Evolutionary conservation across 805 yeast species (phyloP).

Genomic region (Teunomyces gatunensis): DNA sequence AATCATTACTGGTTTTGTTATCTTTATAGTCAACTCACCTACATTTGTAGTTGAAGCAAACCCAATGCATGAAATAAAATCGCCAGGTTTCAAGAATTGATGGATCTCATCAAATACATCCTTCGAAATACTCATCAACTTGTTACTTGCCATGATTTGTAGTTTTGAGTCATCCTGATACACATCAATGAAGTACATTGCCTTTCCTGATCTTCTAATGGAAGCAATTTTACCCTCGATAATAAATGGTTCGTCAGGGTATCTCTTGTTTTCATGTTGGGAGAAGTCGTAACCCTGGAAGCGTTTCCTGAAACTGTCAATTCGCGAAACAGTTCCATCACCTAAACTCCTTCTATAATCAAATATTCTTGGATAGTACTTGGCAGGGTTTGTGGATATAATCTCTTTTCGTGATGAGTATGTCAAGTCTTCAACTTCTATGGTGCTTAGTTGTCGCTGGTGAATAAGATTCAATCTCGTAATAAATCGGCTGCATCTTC

Average conservation of each 20-base stretch:
- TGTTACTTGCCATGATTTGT: conserved; percentile 62
- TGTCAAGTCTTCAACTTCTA: conserved; percentile 11
- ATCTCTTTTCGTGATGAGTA: conserved; percentile 19
- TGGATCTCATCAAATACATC: conserved; percentile 43
- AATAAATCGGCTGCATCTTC: background rate
- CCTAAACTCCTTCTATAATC: conserved; percentile 9
- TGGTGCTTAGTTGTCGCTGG: background rate
- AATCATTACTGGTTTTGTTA: conserved; percentile 46
- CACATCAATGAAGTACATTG: conserved; percentile 67
- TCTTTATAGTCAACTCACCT: conserved; percentile 74
- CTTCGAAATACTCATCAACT: conserved; percentile 39
- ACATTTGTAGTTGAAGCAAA: conserved; percentile 70
- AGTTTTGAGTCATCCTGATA: conserved; percentile 56
- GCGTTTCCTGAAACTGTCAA: conserved; percentile 37
- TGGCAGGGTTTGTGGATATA: conserved; percentile 9
- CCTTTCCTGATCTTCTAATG: conserved; percentile 65
- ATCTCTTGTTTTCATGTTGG: conserved; percentile 8
- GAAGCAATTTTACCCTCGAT: conserved; percentile 57
- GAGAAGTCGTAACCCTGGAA: conserved; percentile 22
- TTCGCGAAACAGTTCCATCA: conserved; percentile 18
- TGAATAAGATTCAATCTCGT: background rate
- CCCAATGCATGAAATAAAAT: conserved; percentile 65
- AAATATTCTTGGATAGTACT: conserved; percentile 21
- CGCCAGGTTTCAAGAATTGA: conserved; percentile 62
- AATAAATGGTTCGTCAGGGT: conserved; percentile 7